Percentiles rank a stretch among this genome's conserved stretches.
These are phyloP conservation scores for Glycine latifolia DNA, from an alignment of 306 rosid species.

Conservation along the genomic window DNA sequence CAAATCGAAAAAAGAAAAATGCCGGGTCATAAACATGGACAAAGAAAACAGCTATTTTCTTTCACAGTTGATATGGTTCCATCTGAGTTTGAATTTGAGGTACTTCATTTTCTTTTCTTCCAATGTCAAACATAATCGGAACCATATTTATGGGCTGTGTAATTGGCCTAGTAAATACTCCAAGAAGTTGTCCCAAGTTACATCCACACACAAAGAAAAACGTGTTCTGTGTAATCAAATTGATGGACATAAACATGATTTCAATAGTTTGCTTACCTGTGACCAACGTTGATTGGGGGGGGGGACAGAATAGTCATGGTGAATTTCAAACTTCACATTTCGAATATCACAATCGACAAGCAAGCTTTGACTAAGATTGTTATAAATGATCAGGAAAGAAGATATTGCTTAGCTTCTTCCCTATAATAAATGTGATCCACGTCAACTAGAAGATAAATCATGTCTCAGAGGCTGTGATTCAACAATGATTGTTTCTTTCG, in stretches of 20 bases:
- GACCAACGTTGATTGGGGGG: background rate
- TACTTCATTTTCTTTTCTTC: background rate
- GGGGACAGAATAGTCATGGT: background rate
- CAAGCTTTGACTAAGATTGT: background rate
- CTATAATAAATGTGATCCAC: conserved; percentile 40
- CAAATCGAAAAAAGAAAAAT: conserved; percentile 4
- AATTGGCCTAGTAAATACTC: too few species aligned
- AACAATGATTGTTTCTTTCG: background rate
- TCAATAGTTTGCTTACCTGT: conserved; percentile 4
- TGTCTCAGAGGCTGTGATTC: too few species aligned
- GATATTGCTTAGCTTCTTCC: conserved; percentile 41
- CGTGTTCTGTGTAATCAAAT: conserved; percentile 27
- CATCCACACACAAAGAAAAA: background rate
- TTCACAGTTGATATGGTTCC: background rate
- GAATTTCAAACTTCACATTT: conserved; percentile 24
- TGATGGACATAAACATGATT: conserved; percentile 1
- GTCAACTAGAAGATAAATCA: conserved; percentile 39
- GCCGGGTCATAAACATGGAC: background rate
- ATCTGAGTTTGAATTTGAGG: conserved; percentile 1
- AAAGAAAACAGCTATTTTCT: background rate
- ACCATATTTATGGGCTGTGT: background rate
- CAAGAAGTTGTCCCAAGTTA: too few species aligned
- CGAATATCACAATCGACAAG: background rate
- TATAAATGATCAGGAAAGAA: background rate
- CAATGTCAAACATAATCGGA: background rate